phyloP scores from a whole-genome alignment of 805 yeast species.

The Yamadazyma scolyti region DNA sequence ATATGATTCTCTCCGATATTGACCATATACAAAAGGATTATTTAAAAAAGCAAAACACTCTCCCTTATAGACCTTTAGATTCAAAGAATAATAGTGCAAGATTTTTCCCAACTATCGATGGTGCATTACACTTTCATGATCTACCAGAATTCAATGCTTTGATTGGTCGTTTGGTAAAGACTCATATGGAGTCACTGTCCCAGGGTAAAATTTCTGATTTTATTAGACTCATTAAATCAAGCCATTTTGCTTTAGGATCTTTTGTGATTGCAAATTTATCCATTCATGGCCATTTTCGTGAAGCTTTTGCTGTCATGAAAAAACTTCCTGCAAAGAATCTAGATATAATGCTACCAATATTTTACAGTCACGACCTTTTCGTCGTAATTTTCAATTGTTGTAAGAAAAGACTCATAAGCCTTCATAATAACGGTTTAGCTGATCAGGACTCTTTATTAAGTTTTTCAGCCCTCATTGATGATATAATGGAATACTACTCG shows the following conservation, averaged over 20 bases:
- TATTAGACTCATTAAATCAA: conserved; percentile 14
- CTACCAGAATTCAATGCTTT: conserved; percentile 27
- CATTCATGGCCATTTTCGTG: conserved; percentile 18
- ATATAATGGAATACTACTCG: too few relatives aligned
- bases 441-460: too few relatives aligned
- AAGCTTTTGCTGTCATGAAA: conserved; percentile 22
- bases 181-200: conserved; percentile 12
- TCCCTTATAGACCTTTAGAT: conserved; percentile 23
- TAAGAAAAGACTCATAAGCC: conserved; percentile 4
- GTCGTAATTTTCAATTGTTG: conserved; percentile 10
- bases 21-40: conserved; percentile 11
- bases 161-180: conserved; percentile 13
- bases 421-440: too few relatives aligned
- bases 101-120: conserved; percentile 24
- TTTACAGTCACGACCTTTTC: conserved; percentile 14
- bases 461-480: too few relatives aligned
- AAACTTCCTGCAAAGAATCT: conserved; percentile 14
- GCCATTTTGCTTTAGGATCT: conserved; percentile 22
- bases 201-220: conserved; percentile 5
- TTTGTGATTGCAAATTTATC: conserved; percentile 27
- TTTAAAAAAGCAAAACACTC: neutral
- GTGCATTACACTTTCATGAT: conserved; percentile 23
- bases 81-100: conserved; percentile 13
- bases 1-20: conserved; percentile 5
- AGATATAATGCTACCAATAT: conserved; percentile 5